phyloP scores from a whole-genome alignment of 23 red algal species.

The Gracilariopsis chorda region DNA sequence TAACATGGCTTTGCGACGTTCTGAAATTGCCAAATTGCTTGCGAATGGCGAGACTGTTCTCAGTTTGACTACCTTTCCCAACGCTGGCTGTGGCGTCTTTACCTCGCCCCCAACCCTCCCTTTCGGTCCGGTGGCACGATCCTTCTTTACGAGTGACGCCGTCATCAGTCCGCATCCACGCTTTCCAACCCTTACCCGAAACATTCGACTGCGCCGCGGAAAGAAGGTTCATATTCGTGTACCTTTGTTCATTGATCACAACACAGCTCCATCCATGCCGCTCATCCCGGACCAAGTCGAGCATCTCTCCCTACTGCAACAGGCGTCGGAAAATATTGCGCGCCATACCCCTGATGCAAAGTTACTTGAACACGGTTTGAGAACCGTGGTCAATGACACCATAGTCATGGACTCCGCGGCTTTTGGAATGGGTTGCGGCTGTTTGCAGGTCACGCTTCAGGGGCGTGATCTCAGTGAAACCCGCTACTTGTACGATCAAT shows the following conservation, averaged over 20 bases:
- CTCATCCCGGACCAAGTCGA: constrained; percentile 35
- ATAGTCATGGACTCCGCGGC: constrained; percentile 96
- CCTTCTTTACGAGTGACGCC: constrained; percentile 83
- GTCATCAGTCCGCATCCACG: constrained; percentile 98
- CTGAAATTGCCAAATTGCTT: constrained; percentile 72
- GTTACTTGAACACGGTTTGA: constrained; percentile 28
- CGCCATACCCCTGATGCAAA: neutral
- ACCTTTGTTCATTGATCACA: constrained; percentile 86
- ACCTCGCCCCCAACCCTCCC: constrained; percentile 47
- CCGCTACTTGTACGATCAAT: constrained; percentile 94
- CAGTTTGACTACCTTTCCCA: constrained; percentile 84
- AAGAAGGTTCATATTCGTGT: constrained; percentile 83
- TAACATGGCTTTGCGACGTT: constrained; percentile 93
- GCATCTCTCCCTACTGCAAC: neutral
- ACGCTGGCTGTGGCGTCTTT: constrained; percentile 68
- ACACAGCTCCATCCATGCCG: constrained; percentile 48
- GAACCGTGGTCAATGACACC: constrained; percentile 15
- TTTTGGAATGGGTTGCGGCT: constrained; percentile 96
- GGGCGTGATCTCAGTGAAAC: constrained; percentile 85
- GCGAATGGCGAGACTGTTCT: constrained; percentile 54
- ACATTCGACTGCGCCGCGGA: constrained; percentile 88
- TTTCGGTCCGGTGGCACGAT: constrained; percentile 75
- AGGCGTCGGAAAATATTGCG: neutral
- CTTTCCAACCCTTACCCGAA: constrained; percentile 92
- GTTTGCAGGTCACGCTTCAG: constrained; percentile 97